phyloP scores from a whole-genome alignment of 1,139 yeast species.

The Scheffersomyces stambukii region DNA sequence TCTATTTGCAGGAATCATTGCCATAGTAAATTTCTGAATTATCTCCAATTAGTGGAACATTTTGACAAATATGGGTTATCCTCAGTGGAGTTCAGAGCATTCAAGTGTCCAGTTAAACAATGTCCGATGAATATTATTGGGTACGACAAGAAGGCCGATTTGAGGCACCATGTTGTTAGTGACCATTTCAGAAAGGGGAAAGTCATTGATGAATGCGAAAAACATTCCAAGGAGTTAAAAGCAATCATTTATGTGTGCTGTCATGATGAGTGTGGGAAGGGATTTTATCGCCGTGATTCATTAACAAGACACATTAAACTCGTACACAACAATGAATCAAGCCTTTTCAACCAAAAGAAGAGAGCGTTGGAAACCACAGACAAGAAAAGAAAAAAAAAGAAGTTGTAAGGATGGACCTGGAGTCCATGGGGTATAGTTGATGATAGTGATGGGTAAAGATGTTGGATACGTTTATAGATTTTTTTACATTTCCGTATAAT shows the following conservation, averaged over 20 bases:
- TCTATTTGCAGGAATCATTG: slow-evolving; percentile 10
- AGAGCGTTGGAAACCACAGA: slow-evolving; percentile 1
- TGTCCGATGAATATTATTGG: slow-evolving; percentile 68
- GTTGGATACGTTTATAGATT: too few relatives aligned
- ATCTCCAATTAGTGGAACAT: slow-evolving; percentile 11
- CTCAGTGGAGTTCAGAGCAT: slow-evolving; percentile 8
- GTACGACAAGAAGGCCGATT: slow-evolving; percentile 53
- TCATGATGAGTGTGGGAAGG: slow-evolving; percentile 41
- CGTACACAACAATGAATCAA: slow-evolving; percentile 31
- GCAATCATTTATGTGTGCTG: slow-evolving; percentile 15
- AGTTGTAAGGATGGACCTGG: too few relatives aligned
- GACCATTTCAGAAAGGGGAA: slow-evolving; percentile 38
- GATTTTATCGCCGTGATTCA: slow-evolving; percentile 56
- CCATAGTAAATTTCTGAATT: slow-evolving; percentile 7
- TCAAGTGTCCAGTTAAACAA: slow-evolving; percentile 43
- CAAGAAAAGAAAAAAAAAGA: too few relatives aligned
- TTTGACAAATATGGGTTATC: slow-evolving; percentile 6
- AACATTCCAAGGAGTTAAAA: slow-evolving; percentile 10
- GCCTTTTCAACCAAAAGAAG: slow-evolving; percentile 2
- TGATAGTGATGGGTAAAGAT: too few relatives aligned
- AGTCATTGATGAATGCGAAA: slow-evolving; percentile 14
- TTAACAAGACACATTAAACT: slow-evolving; percentile 49
- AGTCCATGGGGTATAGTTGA: too few relatives aligned
- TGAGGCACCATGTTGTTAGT: slow-evolving; percentile 56
- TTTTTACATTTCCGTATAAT: too few relatives aligned